Evolutionary conservation across 805 yeast genomes (phyloP).

Genomic region (Wickerhamomyces alni): DNA sequence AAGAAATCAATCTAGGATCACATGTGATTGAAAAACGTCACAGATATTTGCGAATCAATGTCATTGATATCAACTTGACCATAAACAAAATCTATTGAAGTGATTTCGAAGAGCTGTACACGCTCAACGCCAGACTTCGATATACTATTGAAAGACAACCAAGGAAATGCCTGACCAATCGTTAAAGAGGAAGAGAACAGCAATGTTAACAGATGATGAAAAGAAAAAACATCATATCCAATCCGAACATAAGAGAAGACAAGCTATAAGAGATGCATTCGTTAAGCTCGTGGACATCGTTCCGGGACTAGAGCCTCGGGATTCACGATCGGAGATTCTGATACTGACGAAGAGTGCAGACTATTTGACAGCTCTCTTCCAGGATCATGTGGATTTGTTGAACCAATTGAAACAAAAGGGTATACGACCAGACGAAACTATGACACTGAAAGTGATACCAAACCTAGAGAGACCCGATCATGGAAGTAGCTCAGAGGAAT

Average conservation of each 20-base stretch:
- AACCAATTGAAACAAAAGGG: conserved; percentile 33
- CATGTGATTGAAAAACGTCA: too few relatives aligned
- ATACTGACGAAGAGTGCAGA: conserved; percentile 62
- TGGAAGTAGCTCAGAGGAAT: neutral
- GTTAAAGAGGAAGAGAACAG: conserved; percentile 10
- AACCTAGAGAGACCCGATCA: neutral
- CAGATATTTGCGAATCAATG: too few relatives aligned
- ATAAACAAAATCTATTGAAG: too few relatives aligned
- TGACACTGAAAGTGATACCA: conserved; percentile 1
- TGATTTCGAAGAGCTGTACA: too few relatives aligned
- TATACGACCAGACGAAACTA: conserved; percentile 2
- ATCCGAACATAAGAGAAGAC: conserved; percentile 82
- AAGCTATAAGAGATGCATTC: conserved; percentile 77
- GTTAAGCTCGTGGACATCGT: conserved; percentile 69
- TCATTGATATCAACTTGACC: too few relatives aligned
- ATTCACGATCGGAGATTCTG: conserved; percentile 74
- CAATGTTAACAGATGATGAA: conserved; percentile 27
- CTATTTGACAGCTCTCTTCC: conserved; percentile 44
- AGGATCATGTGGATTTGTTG: conserved; percentile 43
- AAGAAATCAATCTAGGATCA: too few relatives aligned
- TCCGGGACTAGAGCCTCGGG: conserved; percentile 63
- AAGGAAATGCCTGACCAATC: conserved; percentile 2
- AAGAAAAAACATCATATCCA: conserved; percentile 70
- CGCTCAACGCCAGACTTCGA: too few relatives aligned
- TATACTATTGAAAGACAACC: neutral